Conservation (phyloP, 495 filamentous ascomycete genomes). For the Paragyromitra xinjiangensis region DNA sequence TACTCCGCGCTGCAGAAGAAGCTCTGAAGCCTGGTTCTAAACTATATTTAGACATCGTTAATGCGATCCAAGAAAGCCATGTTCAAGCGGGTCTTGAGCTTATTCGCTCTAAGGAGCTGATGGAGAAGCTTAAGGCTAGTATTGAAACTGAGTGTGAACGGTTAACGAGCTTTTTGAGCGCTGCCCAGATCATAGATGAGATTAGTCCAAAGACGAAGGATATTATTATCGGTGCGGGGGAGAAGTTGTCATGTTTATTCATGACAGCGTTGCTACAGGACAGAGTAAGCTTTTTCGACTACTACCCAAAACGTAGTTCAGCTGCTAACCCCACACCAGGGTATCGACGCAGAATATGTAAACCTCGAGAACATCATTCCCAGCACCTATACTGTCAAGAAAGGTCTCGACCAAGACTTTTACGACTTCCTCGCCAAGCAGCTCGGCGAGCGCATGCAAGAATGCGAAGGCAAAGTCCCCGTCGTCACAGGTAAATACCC, state of each 20-base stretch:
- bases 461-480: conserved; percentile 76
- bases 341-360: conserved; percentile 84
- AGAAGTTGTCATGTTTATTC: conserved; percentile 90
- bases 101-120: conserved; percentile 70
- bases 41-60: conserved; percentile 72
- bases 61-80: conserved; percentile 80
- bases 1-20: conserved; percentile 75
- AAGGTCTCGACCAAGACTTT: conserved; percentile 78
- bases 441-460: conserved; percentile 72
- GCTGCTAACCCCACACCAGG: conserved; percentile 56
- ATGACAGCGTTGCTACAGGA: conserved; percentile 85
- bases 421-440: conserved; percentile 74
- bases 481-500: conserved; percentile 68
- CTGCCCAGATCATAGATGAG: conserved; percentile 68
- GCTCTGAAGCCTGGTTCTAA: conserved; percentile 69
- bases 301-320: neutral
- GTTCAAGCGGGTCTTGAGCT: conserved; percentile 70
- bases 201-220: conserved; percentile 86
- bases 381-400: conserved; percentile 71
- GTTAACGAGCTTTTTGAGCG: conserved; percentile 68
- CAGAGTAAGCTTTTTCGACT: conserved; percentile 56
- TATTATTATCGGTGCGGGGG: conserved; percentile 87
- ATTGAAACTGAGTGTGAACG: conserved; percentile 77
- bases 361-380: conserved; percentile 67
- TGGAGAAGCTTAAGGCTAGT: conserved; percentile 66